phyloP scores from a whole-genome alignment of 2,329 filamentous ascomycete genomes.

The Ophiognomonia clavigignenti-juglandacearum region DNA sequence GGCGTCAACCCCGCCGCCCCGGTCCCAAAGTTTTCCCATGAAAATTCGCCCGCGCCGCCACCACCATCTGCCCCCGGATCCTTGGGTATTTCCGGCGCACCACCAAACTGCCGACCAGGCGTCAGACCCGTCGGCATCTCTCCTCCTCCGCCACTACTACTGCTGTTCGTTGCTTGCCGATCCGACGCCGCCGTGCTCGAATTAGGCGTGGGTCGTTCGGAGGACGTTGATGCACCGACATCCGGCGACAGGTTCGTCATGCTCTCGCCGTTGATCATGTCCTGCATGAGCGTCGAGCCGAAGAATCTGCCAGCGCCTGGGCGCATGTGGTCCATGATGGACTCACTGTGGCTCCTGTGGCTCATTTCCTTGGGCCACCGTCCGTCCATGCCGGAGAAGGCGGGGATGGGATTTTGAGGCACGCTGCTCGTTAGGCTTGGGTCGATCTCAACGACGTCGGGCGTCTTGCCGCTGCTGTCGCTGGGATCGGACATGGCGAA shows the following conservation, averaged over 20 bases:
- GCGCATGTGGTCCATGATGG: slow-evolving; percentile 4
- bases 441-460: slow-evolving; percentile 35
- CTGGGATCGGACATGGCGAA: slow-evolving; percentile 38
- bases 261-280: slow-evolving; percentile 37
- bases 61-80: slow-evolving; percentile 20
- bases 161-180: slow-evolving; percentile 25
- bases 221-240: slow-evolving; percentile 36
- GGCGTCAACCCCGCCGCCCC: slow-evolving; percentile 47
- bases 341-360: too few relatives aligned
- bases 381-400: slow-evolving; percentile 22
- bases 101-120: slow-evolving; percentile 28
- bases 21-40: slow-evolving; percentile 22
- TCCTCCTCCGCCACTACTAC: slow-evolving; percentile 17
- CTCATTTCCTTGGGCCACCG: slow-evolving; percentile 12
- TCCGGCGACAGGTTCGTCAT: slow-evolving; percentile 46
- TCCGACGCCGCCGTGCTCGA: slow-evolving; percentile 48
- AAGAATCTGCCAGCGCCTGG: slow-evolving; percentile 20
- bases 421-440: slow-evolving; percentile 27
- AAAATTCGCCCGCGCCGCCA: slow-evolving; percentile 28
- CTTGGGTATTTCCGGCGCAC: slow-evolving; percentile 30
- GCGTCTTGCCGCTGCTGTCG: slow-evolving; percentile 32
- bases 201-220: slow-evolving; percentile 55
- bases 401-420: slow-evolving; percentile 18
- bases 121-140: slow-evolving; percentile 34
- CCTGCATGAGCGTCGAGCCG: slow-evolving; percentile 29